Conservation (phyloP, 139 green algal genomes). For the Zygnema circumcarinatum region DNA sequence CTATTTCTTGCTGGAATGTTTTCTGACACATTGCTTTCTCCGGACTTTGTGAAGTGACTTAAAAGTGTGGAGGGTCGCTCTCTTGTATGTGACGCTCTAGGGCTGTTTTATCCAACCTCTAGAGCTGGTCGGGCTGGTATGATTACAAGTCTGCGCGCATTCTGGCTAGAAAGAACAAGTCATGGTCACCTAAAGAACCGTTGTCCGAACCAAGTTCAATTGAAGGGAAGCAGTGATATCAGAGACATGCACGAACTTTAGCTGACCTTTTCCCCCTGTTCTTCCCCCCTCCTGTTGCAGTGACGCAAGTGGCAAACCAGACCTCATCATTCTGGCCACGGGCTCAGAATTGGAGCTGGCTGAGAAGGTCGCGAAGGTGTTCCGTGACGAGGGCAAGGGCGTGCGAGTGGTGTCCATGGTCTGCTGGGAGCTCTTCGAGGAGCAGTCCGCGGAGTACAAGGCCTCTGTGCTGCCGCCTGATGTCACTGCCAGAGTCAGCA, state of each 20-base stretch:
- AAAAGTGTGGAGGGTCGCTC: too few relatives aligned
- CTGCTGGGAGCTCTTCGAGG: conserved; percentile 96
- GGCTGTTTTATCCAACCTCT: too few relatives aligned
- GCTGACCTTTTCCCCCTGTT: too few relatives aligned
- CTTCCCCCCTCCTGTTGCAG: conserved; percentile 5
- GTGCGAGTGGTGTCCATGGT: conserved; percentile 93
- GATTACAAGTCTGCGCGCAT: too few relatives aligned
- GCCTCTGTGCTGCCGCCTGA: conserved; percentile 72
- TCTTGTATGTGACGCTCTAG: too few relatives aligned
- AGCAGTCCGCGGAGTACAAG: conserved; percentile 80
- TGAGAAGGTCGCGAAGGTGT: conserved; percentile 79
- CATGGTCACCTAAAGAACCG: too few relatives aligned
- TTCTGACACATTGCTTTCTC: neutral
- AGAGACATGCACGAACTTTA: too few relatives aligned
- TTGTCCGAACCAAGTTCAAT: too few relatives aligned
- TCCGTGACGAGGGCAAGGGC: conserved; percentile 87
- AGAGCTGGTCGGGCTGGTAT: too few relatives aligned
- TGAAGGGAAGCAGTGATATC: too few relatives aligned
- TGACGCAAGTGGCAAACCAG: conserved; percentile 65
- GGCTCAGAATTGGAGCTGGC: conserved; percentile 92
- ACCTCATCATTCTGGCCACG: conserved; percentile 94
- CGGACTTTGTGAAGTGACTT: too few relatives aligned
- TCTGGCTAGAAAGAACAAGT: too few relatives aligned
- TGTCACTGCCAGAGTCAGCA: conserved; percentile 81
- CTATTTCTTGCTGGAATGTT: neutral